A percentile compares a stretch with the other conserved stretches of the same genome.
These are phyloP conservation scores for Solanum chilense DNA, from an alignment of 257 asterid species.

Conservation along the genomic window DNA sequence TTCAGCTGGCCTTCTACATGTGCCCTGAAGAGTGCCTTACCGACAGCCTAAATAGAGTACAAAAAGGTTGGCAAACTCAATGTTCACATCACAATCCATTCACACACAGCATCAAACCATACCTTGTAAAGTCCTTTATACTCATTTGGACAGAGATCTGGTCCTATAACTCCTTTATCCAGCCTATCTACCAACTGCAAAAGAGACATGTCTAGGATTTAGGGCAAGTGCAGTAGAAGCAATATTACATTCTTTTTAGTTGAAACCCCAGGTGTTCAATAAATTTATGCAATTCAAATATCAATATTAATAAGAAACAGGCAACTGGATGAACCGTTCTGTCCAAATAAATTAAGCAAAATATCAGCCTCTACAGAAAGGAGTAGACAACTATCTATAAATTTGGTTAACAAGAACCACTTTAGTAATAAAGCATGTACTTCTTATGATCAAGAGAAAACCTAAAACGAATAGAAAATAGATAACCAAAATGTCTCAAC, in stretches of 20 bases:
- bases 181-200: slow-evolving; percentile 82
- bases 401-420: not conserved
- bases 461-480: not conserved
- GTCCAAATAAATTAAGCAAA: not conserved
- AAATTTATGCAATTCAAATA: not conserved
- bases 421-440: not conserved
- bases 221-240: not conserved
- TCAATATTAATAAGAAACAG: not conserved
- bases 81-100: not conserved
- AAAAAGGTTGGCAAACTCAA: slow-evolving; percentile 9
- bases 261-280: not conserved
- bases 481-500: not conserved
- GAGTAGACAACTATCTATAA: not conserved
- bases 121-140: slow-evolving; percentile 94
- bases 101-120: slow-evolving; percentile 7
- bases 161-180: slow-evolving; percentile 60
- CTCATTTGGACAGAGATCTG: slow-evolving; percentile 66
- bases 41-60: slow-evolving; percentile 62
- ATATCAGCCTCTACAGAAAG: not conserved
- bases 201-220: not conserved
- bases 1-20: slow-evolving; percentile 95
- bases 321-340: not conserved
- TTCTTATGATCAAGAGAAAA: not conserved
- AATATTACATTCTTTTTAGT: not conserved
- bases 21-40: slow-evolving; percentile 91